Percentiles rank a stretch among this genome's conserved stretches.
These are phyloP conservation scores for Wolfiporia cocos DNA, from an alignment of 1,284 basidiomycete species.

Conservation along the genomic window DNA sequence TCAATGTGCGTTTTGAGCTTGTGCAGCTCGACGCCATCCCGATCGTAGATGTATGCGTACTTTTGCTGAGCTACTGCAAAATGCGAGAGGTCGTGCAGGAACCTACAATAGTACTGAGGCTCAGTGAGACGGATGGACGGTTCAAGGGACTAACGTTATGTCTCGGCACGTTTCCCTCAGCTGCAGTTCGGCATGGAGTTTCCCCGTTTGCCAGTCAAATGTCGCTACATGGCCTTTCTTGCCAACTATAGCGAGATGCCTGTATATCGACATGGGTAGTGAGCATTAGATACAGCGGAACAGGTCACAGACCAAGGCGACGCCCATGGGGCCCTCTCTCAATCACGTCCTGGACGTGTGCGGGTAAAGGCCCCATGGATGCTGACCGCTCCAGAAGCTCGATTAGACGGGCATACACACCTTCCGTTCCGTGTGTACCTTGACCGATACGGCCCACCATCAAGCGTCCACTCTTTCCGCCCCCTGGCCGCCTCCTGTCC, in stretches of 20 bases:
- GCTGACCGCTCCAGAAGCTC: too few relatives aligned
- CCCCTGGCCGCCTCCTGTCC: conserved; percentile 74
- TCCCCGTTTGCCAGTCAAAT: conserved; percentile 92
- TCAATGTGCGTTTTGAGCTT: conserved; percentile 83
- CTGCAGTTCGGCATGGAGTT: conserved; percentile 85
- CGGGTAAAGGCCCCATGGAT: too few relatives aligned
- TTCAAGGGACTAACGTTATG: conserved; percentile 64
- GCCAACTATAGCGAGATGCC: conserved; percentile 83
- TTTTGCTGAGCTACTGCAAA: conserved; percentile 97
- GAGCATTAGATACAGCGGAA: not conserved
- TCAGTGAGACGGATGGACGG: conserved; percentile 3
- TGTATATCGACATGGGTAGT: conserved; percentile 20
- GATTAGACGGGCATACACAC: conserved; percentile 33
- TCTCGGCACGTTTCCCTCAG: conserved; percentile 87
- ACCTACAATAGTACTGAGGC: conserved; percentile 39
- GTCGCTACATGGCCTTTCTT: conserved; percentile 87
- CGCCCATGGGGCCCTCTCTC: too few relatives aligned
- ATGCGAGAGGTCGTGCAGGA: conserved; percentile 89
- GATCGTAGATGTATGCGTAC: conserved; percentile 96
- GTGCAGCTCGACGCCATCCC: conserved; percentile 91
- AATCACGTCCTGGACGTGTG: too few relatives aligned
- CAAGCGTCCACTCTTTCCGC: conserved; percentile 75
- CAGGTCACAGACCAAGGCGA: too few relatives aligned
- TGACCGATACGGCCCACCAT: conserved; percentile 81
- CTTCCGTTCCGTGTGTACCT: conserved; percentile 91